Evolutionary conservation across 2,329 filamentous ascomycete genomes (phyloP).

Genomic region (Acrocalymma vagum): DNA sequence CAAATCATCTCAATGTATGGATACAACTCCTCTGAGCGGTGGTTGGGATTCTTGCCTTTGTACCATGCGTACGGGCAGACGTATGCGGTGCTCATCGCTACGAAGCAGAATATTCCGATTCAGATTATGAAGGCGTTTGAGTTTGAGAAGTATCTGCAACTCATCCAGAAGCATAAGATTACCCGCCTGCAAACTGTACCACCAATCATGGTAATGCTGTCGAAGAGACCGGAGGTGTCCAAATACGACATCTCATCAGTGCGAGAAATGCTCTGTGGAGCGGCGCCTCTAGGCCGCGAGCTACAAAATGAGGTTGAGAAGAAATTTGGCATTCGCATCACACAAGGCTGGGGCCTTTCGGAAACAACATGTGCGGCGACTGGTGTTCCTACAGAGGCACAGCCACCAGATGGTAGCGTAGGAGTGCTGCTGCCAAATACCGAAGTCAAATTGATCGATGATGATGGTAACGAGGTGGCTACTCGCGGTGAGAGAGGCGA

Average conservation of each 20-base stretch:
- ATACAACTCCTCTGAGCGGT: constrained; percentile 19
- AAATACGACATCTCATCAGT: constrained; percentile 73
- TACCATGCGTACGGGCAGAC: constrained; percentile 53
- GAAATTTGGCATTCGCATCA: constrained; percentile 55
- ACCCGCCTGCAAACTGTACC: constrained; percentile 70
- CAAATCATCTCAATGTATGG: constrained; percentile 52
- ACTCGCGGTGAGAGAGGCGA: constrained; percentile 66
- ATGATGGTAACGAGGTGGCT: constrained; percentile 54
- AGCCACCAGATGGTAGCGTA: constrained; percentile 56
- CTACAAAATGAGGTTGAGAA: constrained; percentile 56
- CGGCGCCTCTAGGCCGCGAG: constrained; percentile 63
- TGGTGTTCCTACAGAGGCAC: constrained; percentile 65
- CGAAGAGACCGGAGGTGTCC: constrained; percentile 71
- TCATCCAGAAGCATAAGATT: no score
- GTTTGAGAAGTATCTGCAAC: constrained; percentile 73
- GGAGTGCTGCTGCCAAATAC: constrained; percentile 74
- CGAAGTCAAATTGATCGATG: constrained; percentile 65
- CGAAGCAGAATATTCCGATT: constrained; percentile 51
- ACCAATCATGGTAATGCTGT: constrained; percentile 75
- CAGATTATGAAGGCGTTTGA: constrained; percentile 76
- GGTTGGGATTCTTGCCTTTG: constrained; percentile 33
- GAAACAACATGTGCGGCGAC: constrained; percentile 75
- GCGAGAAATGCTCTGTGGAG: constrained; percentile 66
- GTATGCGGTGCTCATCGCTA: constrained; percentile 40
- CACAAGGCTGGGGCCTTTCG: constrained; percentile 85